Base-by-base conservation (phyloP, 768 basidiomycete genomes). In the Lactifluus piperatus region DNA sequence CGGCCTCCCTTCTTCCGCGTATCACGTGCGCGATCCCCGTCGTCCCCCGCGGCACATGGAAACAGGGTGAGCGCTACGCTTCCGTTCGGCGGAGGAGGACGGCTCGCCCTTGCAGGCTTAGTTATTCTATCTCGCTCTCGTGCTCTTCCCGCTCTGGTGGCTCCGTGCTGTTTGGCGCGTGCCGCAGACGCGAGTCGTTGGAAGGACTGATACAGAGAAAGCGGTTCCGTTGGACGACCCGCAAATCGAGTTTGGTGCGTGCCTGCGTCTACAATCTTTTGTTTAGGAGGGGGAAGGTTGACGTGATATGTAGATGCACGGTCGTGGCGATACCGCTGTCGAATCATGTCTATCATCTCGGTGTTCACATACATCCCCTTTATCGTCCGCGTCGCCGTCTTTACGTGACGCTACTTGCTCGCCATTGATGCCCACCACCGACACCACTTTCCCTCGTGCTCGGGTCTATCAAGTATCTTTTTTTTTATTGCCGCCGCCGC, bases 21-120 rank as follows among this genome's bases (percentile, higher is more conserved):
- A 83, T 65, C 86, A 90, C 66, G 90, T 91, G 88, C 82, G 85
- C 34, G 88, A 91, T 70, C 88, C 87, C 0, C 79, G 82, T 20
- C 84, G 76, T 64, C 86, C 86, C 5, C 77, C 80, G 0, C 81
- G 78, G 45, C 71, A 79, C 4, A 77, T 79, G 56, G 72, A 75
- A 52, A 88, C 88, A 1, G 75, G 79, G 7, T 90, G 86, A 88
- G 67, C 76, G 16, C 75, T 86, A 54, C 76, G 76, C 9, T 76
- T 82, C 52, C 76, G 78, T 46, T 77, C 77, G n/a, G 79, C 77
- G 32, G 83, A 83, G 54, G 74, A 75, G 66, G 72, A 69, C 14
- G 76, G 68, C 44, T 77, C 73, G 54, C 81, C 87, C 3, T 58
- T 82, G 26, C 86, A 88, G 60, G 84, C 85, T 13, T 90, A 88